Evolutionary conservation across 2,329 filamentous ascomycete species (phyloP).

Genomic region (Nemania abortiva): DNA sequence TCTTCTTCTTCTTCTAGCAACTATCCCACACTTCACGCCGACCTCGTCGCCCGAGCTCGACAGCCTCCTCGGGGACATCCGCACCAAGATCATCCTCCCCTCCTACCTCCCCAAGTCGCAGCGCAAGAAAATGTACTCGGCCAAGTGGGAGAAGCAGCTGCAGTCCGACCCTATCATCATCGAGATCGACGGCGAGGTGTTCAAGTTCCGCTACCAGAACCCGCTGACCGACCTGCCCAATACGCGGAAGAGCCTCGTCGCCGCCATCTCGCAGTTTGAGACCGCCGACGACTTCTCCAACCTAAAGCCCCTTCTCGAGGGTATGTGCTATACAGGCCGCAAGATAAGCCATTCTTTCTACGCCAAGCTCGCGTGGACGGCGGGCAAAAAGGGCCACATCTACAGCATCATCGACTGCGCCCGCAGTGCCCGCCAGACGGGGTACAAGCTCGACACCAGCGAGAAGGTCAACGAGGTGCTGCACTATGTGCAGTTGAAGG

Average conservation of each 20-base stretch:
- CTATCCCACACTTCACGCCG: constrained; percentile 61
- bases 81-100: constrained; percentile 72
- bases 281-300: constrained; percentile 65
- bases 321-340: constrained; percentile 59
- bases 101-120: constrained; percentile 66
- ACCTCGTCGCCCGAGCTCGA: constrained; percentile 68
- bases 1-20: constrained; percentile 31
- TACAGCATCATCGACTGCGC: constrained; percentile 64
- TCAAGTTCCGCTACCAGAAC: constrained; percentile 64
- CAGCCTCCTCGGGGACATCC: constrained; percentile 63
- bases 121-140: constrained; percentile 64
- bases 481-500: constrained; percentile 57
- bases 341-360: constrained; percentile 53
- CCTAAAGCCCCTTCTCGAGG: constrained; percentile 64
- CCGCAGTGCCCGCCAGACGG: constrained; percentile 60
- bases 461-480: constrained; percentile 58
- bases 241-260: constrained; percentile 54
- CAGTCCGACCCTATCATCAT: constrained; percentile 68
- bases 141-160: constrained; percentile 61
- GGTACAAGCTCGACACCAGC: constrained; percentile 57
- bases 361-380: constrained; percentile 57
- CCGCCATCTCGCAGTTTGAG: constrained; percentile 60
- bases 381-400: constrained; percentile 57
- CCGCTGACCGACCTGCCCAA: constrained; percentile 57
- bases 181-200: constrained; percentile 68